Evolutionary conservation across 768 basidiomycete genomes (phyloP), one percentile per base, ranked within the genome.

Genomic region (Amanita pallidorosea): DNA sequence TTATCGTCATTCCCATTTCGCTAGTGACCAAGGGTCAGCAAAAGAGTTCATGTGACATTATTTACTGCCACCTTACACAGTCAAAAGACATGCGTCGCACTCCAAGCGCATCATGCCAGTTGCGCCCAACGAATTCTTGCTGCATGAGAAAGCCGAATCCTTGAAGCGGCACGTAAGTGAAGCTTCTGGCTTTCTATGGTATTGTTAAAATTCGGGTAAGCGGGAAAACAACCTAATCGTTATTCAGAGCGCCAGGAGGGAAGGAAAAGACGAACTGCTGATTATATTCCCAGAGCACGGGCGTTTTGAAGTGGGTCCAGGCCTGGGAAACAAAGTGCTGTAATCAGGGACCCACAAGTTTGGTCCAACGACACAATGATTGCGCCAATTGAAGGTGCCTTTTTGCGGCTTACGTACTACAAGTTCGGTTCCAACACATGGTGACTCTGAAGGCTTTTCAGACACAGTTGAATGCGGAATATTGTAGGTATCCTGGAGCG

Each of bases 321-420:
- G 47, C 36, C 47, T 40, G 35, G 47, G 47, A 40, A 49, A 49
- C 29, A 37, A 46, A 47, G 33, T 47, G 45, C 36, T 36, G 45
- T 47, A 49, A 49, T 49, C 37, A 49, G 37, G 47, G 47, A 49
- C 47, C 47, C 47, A 49, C 47, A 38, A 49, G 22, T 35, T 49
- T 35, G 45, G 31, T 13, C 45, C 45, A 35, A 35, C 45, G 7
- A 46, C 45, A 46, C 29, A 11, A 9, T 20, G 1, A 11, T 46
- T 34, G 34, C 44, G 27, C 27, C 29, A 45, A 29, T 35, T 11
- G 15, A 11, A 35, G 2, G 4, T 25, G 25, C 25, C 2, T 25
- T 1, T 25, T 25, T 6, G 25, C 25, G 25, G 25, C 25, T 25
- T 25, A 25, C 25, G 25, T 25, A 25, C 4, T 6, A 25, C 25